phyloP scores from a whole-genome alignment of 2,329 filamentous ascomycete genomes.

The Aureobasidium sp. region DNA sequence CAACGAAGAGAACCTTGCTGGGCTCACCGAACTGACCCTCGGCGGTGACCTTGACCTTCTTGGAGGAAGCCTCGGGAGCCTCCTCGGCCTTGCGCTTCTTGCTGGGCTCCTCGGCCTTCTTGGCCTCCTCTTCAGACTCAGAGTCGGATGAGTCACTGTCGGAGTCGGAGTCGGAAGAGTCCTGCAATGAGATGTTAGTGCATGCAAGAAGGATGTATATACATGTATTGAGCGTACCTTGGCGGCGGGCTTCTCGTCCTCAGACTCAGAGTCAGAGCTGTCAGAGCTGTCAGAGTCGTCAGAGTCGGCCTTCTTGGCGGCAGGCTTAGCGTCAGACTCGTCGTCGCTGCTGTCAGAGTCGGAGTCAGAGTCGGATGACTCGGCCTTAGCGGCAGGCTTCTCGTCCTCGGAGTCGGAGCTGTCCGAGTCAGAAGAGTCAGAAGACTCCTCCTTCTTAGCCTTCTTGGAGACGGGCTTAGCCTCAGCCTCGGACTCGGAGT shows the following conservation, averaged over 20 bases:
- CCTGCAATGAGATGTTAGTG: not conserved
- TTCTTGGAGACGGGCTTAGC: constrained; percentile 28
- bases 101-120: constrained; percentile 35
- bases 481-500: constrained; percentile 23
- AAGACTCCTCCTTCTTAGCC: constrained; percentile 20
- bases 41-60: constrained; percentile 44
- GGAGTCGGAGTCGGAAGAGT: constrained; percentile 17
- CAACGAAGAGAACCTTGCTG: constrained; percentile 72
- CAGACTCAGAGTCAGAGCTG: constrained; percentile 18
- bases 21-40: constrained; percentile 35
- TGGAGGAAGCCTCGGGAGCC: constrained; percentile 39
- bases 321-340: constrained; percentile 25
- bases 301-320: constrained; percentile 29
- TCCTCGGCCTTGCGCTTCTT: constrained; percentile 34
- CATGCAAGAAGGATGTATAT: not conserved
- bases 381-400: constrained; percentile 28
- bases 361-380: constrained; percentile 22
- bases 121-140: constrained; percentile 34
- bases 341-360: constrained; percentile 20
- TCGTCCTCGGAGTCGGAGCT: constrained; percentile 25
- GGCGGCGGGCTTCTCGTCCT: constrained; percentile 29
- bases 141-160: constrained; percentile 18
- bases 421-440: constrained; percentile 21
- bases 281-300: constrained; percentile 15
- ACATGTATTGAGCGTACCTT: constrained; percentile 21